Conservation (phyloP, 108 stramenopile species). For the Pseudonitzschia multiseries region DNA sequence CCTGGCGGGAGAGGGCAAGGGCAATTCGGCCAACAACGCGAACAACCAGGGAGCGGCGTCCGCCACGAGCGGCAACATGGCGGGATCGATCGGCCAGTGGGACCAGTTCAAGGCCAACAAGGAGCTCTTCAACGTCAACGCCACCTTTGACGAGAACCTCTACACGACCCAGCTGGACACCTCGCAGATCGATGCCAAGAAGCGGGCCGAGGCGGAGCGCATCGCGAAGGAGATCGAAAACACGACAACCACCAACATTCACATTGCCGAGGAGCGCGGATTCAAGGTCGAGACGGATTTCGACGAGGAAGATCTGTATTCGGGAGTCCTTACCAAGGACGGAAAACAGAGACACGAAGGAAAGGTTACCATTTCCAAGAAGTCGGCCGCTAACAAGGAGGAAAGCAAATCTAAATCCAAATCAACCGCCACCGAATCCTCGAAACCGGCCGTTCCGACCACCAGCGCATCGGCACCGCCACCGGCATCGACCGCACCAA, state of each 20-base stretch:
- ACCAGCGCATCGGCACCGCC: slow-evolving; percentile 8
- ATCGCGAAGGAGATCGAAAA: slow-evolving; percentile 91
- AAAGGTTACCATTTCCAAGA: background rate
- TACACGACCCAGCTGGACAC: slow-evolving; percentile 93
- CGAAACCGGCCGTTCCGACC: slow-evolving; percentile 30
- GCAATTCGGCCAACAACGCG: slow-evolving; percentile 6
- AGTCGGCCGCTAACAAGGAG: background rate
- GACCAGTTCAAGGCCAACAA: slow-evolving; percentile 92
- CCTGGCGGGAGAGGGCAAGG: slow-evolving; percentile 18
- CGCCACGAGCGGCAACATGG: slow-evolving; percentile 28
- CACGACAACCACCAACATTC: slow-evolving; percentile 75
- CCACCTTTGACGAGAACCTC: slow-evolving; percentile 93
- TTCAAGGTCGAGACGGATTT: slow-evolving; percentile 70
- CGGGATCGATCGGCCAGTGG: slow-evolving; percentile 77
- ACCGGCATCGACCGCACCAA: slow-evolving; percentile 43
- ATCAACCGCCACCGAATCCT: slow-evolving; percentile 5
- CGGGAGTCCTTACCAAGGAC: slow-evolving; percentile 75
- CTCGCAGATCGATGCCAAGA: slow-evolving; percentile 51
- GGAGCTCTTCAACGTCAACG: slow-evolving; percentile 83
- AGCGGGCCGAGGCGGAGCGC: slow-evolving; percentile 74
- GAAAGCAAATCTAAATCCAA: background rate
- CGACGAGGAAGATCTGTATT: slow-evolving; percentile 89
- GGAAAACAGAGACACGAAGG: slow-evolving; percentile 50
- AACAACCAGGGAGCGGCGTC: slow-evolving; percentile 20
- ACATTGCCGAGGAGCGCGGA: slow-evolving; percentile 92